phyloP scores from a whole-genome alignment of 2,329 filamentous ascomycete genomes.

The Sphaceloma murrayae region DNA sequence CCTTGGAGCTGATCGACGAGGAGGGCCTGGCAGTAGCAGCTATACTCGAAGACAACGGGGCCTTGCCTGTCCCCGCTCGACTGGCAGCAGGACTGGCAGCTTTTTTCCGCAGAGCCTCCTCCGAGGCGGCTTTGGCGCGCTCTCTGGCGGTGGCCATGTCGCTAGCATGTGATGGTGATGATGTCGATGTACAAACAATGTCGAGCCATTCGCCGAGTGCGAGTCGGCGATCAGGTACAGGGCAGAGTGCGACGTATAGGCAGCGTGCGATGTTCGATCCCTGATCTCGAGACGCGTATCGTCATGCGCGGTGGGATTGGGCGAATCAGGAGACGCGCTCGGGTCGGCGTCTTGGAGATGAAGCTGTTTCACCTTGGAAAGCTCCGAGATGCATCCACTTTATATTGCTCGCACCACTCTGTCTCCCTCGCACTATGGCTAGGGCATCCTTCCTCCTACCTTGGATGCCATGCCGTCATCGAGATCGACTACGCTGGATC shows the following conservation, averaged over 20 bases:
- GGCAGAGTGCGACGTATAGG: not conserved
- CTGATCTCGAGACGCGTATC: constrained; percentile 12
- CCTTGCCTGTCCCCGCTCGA: not conserved
- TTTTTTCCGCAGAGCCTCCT: constrained; percentile 16
- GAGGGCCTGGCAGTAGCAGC: not conserved
- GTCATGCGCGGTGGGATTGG: not conserved
- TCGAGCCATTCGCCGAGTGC: constrained; percentile 7
- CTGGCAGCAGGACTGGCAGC: constrained; percentile 11
- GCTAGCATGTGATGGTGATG: constrained; percentile 14
- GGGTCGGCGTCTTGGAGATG: no score
- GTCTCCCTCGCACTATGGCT: not conserved
- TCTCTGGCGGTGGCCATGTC: constrained; percentile 15
- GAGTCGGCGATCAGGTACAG: constrained; percentile 3
- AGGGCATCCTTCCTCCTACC: constrained; percentile 7
- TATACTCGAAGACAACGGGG: not conserved
- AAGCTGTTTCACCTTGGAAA: not conserved
- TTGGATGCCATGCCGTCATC: constrained; percentile 5
- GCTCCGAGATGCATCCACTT: not conserved
- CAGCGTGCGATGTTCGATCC: constrained; percentile 3
- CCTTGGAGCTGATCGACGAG: constrained; percentile 1
- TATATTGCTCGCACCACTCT: not conserved
- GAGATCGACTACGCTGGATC: constrained; percentile 11
- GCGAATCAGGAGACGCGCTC: constrained; percentile 3
- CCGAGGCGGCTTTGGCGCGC: constrained; percentile 11
- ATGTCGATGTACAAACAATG: not conserved